Evolutionary conservation across 2,329 filamentous ascomycete genomes (phyloP), one percentile per base, ranked within the genome.

Genomic region (Penicillium rolfsii): DNA sequence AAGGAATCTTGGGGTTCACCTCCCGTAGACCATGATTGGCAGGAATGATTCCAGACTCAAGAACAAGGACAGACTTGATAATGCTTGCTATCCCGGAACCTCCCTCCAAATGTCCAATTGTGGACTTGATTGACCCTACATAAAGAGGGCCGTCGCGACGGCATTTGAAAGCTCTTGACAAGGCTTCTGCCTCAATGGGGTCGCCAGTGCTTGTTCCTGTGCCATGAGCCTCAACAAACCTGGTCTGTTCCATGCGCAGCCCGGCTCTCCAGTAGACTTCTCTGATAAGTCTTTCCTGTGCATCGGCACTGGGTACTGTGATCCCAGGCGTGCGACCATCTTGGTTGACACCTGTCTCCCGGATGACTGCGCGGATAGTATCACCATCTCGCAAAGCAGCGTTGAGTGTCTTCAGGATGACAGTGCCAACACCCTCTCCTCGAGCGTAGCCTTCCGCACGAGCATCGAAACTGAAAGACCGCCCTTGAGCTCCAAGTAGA

Each of bases 21-120:
- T 71, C 72, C 48, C 75, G 68, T 43, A 81, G 80, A 58, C 79
- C 75, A 57, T 70, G 70, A 57, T 81, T 81, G 3, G 80, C 77
- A 8, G 78, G 74, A 26, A 82, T 76, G 14, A 81, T 74, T 0
- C 78, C 79, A 40, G 77, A 76, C 63, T 82, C 80, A 3, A 83
- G 68, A 60, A 78, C 74, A 55, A 82, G 65, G 0, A 76, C 73
- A 1, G 76, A 68, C 60, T 82, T 82, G 62, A 82, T 81, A 1
- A 76, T 56, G 22, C 69, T 65, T 12, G 73, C 69, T 22, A 76
- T 48, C 1, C 74, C 74, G 1, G 67, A 64, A 5, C 66, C 63
- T 19, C 71, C 70, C 61, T 76, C 73, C 2, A 66, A 48, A 61
- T 76, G 73, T 0, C 73, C 73, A 28, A 70, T 57, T 12, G 61